Percentiles rank a stretch among this genome's conserved stretches.
These are phyloP conservation scores for Emydomyces testavorans DNA, from an alignment of 2,329 filamentous ascomycete genomes.

Conservation along the genomic window DNA sequence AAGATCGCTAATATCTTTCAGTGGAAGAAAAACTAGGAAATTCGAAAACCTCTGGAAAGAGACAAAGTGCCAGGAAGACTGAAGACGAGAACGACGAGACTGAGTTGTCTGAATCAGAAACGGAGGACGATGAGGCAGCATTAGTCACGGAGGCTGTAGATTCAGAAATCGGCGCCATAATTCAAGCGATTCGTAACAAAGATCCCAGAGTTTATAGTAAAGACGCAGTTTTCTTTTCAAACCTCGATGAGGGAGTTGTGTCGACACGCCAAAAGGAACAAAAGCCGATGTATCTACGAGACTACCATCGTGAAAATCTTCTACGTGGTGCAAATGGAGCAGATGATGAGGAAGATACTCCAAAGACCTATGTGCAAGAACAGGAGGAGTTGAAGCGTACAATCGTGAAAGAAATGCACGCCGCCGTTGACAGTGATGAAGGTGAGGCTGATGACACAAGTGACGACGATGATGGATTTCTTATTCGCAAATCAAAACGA, in stretches of 20 bases:
- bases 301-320: slow-evolving; percentile 90
- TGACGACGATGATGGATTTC: slow-evolving; percentile 53
- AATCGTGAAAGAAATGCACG: slow-evolving; percentile 71
- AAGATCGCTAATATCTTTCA: slow-evolving; percentile 26
- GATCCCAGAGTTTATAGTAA: slow-evolving; percentile 85
- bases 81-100: slow-evolving; percentile 42
- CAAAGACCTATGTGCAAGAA: slow-evolving; percentile 70
- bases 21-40: slow-evolving; percentile 81
- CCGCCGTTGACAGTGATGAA: slow-evolving; percentile 37
- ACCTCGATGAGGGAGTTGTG: slow-evolving; percentile 45
- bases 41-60: slow-evolving; percentile 17
- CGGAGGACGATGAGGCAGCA: slow-evolving; percentile 82
- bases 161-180: slow-evolving; percentile 71
- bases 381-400: slow-evolving; percentile 70
- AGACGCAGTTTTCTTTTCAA: slow-evolving; percentile 63
- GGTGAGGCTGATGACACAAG: slow-evolving; percentile 41
- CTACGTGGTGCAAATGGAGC: slow-evolving; percentile 59
- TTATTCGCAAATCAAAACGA: slow-evolving; percentile 57
- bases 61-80: slow-evolving; percentile 26
- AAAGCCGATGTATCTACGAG: slow-evolving; percentile 72
- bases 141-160: slow-evolving; percentile 78
- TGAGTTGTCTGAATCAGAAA: slow-evolving; percentile 55
- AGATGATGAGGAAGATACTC: slow-evolving; percentile 39
- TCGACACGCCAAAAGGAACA: slow-evolving; percentile 49
- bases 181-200: slow-evolving; percentile 78